Evolutionary conservation across 495 filamentous ascomycete species (phyloP), one percentile per base, ranked within the genome.

Genomic region (Xylaria telfairii): DNA sequence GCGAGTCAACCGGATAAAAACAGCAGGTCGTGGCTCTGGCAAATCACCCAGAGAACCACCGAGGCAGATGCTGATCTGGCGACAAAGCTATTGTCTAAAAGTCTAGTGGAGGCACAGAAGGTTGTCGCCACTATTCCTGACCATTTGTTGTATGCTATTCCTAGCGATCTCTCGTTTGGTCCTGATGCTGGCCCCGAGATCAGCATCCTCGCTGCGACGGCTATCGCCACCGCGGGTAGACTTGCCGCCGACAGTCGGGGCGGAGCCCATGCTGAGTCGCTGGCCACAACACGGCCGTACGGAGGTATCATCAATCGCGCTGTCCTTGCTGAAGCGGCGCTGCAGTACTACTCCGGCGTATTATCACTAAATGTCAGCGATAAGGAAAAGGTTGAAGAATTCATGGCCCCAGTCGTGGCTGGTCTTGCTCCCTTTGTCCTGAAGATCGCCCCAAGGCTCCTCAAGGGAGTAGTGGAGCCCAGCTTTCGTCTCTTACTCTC

Each of bases 391-490:
- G 13, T 49, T 13, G 46, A 15, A 15, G 13, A 15, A 21, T 49
- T 49, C n/a, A 15, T 49, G 46, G 46, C n/a, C n/a, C 46, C 46
- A 17, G 15, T 49, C n/a, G 46, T 49, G 46, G 46, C 46, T 49
- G 46, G 13, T 19, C 46, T 49, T 13, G n/a, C 12, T 4, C 46
- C 46, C 46, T 49, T 49, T 21, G n/a, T 49, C 46, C 4, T 21
- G 4, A 49, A 49, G n/a, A 13, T 49, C 46, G 46, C 46, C 46
- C 46, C 46, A 49, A 15, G 46, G 12, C n/a, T 49, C 3, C 46
- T 49, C 46, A 49, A 49, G 46, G 46, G 46, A 17, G n/a, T 49
- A 49, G 46, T 49, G n/a, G 46, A 49, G n/a, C 46, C 46, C 46
- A 49, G 46, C 46, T 17, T 49, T 15, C 12, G 46, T 15, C 46